Percentiles rank a stretch among this genome's conserved stretches.
phyloP scores from a whole-genome alignment of 176 grass and related monocot species.

The Oropetium thomaeum region DNA sequence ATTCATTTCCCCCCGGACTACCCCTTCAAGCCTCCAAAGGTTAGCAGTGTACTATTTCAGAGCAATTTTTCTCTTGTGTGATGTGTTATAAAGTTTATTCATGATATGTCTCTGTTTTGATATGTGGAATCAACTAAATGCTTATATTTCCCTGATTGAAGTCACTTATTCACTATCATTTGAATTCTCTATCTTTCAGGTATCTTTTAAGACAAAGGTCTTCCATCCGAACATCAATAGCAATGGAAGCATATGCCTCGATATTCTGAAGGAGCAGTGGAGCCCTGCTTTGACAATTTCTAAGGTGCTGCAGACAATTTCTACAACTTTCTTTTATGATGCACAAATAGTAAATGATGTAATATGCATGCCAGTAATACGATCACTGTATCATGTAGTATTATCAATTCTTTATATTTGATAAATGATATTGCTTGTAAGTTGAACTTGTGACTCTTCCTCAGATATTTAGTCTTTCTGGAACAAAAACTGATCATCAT shows the following conservation, averaged over 20 bases:
- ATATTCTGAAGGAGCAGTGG: constrained; percentile 65
- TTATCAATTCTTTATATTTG: neutral
- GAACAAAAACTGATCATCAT: too few relatives aligned
- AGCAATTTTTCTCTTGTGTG: neutral
- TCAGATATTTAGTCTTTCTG: neutral
- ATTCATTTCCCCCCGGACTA: constrained; percentile 62
- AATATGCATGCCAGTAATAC: neutral
- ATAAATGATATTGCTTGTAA: neutral
- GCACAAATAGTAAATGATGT: neutral
- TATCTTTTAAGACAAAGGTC: constrained; percentile 63
- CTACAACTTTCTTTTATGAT: neutral
- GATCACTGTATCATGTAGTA: neutral
- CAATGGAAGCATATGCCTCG: constrained; percentile 60
- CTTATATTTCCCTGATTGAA: neutral
- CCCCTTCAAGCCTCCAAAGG: constrained; percentile 62
- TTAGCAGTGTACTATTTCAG: constrained; percentile 9
- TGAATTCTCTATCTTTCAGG: constrained; percentile 21
- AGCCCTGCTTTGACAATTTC: constrained; percentile 65
- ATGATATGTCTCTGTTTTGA: neutral
- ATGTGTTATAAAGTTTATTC: neutral
- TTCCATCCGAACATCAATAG: constrained; percentile 66
- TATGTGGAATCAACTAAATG: neutral
- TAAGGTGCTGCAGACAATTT: constrained; percentile 31
- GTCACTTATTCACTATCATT: neutral
- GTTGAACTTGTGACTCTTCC: neutral